Conservation (phyloP, 2,329 filamentous ascomycete genomes). For the Penicillium sp. region DNA sequence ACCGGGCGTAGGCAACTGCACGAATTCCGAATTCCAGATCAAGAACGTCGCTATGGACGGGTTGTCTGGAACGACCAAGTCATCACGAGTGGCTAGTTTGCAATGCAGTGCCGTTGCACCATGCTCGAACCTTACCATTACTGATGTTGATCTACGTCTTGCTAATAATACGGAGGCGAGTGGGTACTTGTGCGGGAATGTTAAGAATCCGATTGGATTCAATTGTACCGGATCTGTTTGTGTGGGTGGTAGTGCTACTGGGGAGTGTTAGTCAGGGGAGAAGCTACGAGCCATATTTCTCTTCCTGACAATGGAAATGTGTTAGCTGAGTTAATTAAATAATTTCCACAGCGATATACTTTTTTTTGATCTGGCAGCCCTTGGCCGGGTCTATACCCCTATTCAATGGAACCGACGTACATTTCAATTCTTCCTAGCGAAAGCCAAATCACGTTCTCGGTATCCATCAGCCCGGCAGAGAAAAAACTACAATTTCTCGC, state of each 20-base stretch:
- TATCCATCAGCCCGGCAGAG: no score
- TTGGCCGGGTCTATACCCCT: no score
- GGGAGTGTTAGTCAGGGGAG: constrained; percentile 24
- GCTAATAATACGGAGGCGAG: not conserved
- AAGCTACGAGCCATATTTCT: no score
- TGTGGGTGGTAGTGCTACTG: constrained; percentile 10
- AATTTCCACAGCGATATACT: no score
- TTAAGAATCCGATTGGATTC: not conserved
- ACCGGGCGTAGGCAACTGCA: constrained; percentile 44
- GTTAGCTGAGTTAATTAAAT: no score
- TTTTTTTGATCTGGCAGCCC: no score
- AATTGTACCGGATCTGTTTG: not conserved
- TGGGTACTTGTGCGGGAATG: not conserved
- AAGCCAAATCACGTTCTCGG: no score
- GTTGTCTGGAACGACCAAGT: constrained; percentile 21
- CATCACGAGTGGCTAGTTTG: constrained; percentile 29
- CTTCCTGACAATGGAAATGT: no score
- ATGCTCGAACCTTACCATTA: constrained; percentile 30
- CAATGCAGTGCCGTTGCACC: constrained; percentile 37
- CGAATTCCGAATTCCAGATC: constrained; percentile 44
- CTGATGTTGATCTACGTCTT: constrained; percentile 19
- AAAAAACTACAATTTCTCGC: no score
- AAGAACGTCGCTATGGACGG: constrained; percentile 35
- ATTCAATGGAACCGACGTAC: no score
- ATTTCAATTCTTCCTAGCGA: no score